Evolutionary conservation across 345 rosid genomes (phyloP).

Genomic region (Luvunga scandens): DNA sequence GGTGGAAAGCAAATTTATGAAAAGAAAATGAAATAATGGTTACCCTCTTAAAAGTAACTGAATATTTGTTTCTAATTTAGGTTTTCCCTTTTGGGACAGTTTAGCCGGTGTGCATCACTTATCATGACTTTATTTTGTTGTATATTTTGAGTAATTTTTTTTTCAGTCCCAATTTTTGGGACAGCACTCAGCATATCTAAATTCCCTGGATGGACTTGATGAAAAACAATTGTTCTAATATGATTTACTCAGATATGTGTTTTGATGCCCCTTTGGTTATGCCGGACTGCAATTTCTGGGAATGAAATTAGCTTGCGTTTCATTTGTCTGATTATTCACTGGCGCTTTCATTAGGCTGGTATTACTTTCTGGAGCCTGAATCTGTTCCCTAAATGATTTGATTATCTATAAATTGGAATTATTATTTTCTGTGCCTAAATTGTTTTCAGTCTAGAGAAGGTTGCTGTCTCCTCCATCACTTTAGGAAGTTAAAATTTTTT

Average conservation of each 20-base stretch:
- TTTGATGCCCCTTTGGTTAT: neutral
- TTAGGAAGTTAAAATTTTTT: neutral
- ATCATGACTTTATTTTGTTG: neutral
- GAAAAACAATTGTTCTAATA: neutral
- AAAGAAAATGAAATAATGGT: neutral
- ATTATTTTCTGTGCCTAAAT: neutral
- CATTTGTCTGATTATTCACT: neutral
- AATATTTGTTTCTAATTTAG: neutral
- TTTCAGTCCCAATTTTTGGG: neutral
- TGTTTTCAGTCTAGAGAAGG: neutral
- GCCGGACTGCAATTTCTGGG: neutral
- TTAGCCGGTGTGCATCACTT: neutral
- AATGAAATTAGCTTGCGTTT: neutral
- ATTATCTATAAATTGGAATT: neutral
- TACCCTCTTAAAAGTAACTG: neutral
- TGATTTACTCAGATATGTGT: neutral
- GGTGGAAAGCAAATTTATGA: neutral
- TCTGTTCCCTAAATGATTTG: neutral
- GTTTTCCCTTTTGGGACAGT: slow-evolving; percentile 2
- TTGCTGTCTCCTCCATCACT: neutral
- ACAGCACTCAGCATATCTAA: neutral
- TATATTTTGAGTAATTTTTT: neutral
- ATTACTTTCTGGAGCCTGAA: neutral
- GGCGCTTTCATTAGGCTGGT: neutral
- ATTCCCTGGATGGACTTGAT: neutral